Percentiles rank a stretch among this genome's conserved stretches.
These are phyloP conservation scores for Eimeria mitis DNA, from an alignment of 169 alveolate species.

Conservation along the genomic window DNA sequence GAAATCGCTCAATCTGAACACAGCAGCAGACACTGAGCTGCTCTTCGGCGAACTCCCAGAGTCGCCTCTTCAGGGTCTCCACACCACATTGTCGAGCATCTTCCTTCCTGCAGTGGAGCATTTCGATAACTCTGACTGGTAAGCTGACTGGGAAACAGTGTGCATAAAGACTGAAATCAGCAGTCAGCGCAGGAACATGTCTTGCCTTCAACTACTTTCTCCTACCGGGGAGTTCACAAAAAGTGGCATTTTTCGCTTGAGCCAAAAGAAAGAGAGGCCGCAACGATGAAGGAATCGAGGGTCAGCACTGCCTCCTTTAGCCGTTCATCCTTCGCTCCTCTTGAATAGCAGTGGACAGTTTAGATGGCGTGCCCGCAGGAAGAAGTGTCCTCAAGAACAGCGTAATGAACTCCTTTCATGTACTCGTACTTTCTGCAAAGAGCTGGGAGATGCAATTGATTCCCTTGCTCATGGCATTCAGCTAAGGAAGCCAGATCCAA, in stretches of 20 bases:
- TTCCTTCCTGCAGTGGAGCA: conserved; percentile 86
- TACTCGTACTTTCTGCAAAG: conserved; percentile 85
- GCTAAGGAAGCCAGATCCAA: conserved; percentile 69
- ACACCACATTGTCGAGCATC: conserved; percentile 86
- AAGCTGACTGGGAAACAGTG: not conserved
- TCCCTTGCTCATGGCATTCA: conserved; percentile 85
- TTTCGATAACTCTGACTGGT: conserved; percentile 35
- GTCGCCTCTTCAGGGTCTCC: conserved; percentile 87
- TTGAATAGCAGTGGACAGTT: not conserved
- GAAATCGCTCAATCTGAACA: conserved; percentile 84
- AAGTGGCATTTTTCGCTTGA: not conserved
- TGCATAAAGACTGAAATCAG: not conserved
- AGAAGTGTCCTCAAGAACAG: conserved; percentile 84
- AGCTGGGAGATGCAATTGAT: conserved; percentile 84
- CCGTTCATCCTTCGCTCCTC: not conserved
- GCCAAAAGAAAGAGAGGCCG: not conserved
- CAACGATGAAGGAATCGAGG: not conserved
- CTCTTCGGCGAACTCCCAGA: conserved; percentile 91
- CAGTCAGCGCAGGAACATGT: not conserved
- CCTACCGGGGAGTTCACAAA: not conserved
- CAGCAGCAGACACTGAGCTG: conserved; percentile 86
- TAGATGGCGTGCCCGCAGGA: conserved; percentile 72
- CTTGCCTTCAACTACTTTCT: not conserved
- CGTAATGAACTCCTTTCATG: conserved; percentile 66
- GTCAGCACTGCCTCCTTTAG: not conserved